Percentiles rank a stretch among this genome's conserved stretches.
Evolutionary conservation across 352 stramenopile genomes (phyloP).

Genomic region (Aphanomyces stellatus): DNA sequence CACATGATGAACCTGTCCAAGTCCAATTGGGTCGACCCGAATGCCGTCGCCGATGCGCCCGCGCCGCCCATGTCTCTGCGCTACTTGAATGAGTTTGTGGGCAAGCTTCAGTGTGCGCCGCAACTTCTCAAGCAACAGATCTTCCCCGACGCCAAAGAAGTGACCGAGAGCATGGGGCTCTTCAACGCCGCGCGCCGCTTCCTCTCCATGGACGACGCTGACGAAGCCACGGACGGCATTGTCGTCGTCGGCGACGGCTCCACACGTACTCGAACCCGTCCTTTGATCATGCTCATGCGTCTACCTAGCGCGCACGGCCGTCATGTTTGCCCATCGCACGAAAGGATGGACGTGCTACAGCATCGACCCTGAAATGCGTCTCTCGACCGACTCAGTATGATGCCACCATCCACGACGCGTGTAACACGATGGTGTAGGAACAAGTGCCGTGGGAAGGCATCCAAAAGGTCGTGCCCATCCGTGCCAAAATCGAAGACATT

Average conservation of each 20-base stretch:
- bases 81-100: slow-evolving; percentile 79
- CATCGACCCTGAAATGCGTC: slow-evolving; percentile 55
- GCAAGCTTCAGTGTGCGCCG: slow-evolving; percentile 60
- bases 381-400: not conserved
- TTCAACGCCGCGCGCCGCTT: slow-evolving; percentile 73
- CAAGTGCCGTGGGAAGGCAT: slow-evolving; percentile 37
- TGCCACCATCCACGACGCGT: not conserved
- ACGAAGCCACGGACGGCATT: slow-evolving; percentile 43
- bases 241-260: slow-evolving; percentile 68
- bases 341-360: slow-evolving; percentile 66
- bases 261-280: slow-evolving; percentile 41
- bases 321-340: slow-evolving; percentile 65
- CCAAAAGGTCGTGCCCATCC: slow-evolving; percentile 56
- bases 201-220: slow-evolving; percentile 30
- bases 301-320: slow-evolving; percentile 45
- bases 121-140: slow-evolving; percentile 56
- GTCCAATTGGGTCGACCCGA: slow-evolving; percentile 2
- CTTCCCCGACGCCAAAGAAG: slow-evolving; percentile 72
- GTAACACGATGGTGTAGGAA: not conserved
- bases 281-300: slow-evolving; percentile 9
- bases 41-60: not conserved
- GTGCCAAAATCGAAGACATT: slow-evolving; percentile 79
- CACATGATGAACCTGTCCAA: slow-evolving; percentile 11
- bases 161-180: slow-evolving; percentile 78
- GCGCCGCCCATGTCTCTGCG: slow-evolving; percentile 41